phyloP scores from a whole-genome alignment of 2,329 filamentous ascomycete species.

The Penicillium sclerotiorum region DNA sequence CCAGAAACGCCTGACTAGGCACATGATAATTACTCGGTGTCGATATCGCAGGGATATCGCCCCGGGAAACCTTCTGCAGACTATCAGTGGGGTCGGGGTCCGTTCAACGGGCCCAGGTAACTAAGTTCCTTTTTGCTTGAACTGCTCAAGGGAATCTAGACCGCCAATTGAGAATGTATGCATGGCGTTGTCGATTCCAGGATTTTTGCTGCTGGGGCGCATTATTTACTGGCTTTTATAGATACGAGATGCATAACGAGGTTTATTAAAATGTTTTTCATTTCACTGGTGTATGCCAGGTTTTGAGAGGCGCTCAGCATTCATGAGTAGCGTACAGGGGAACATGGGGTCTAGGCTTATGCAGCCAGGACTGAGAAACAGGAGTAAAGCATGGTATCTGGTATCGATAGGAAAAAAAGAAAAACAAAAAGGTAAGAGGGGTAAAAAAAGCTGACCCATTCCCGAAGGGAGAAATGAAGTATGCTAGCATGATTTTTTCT shows the following conservation, averaged over 20 bases:
- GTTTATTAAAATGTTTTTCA: constrained; percentile 7
- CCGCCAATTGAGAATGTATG: constrained; percentile 23
- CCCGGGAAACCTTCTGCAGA: constrained; percentile 15
- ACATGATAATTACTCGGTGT: constrained; percentile 18
- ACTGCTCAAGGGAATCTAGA: constrained; percentile 13
- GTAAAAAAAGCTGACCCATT: constrained; percentile 10
- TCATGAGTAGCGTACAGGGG: constrained; percentile 24
- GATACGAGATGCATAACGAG: constrained; percentile 8
- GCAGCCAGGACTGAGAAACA: constrained; percentile 15
- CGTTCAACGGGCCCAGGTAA: neutral
- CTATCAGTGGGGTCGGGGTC: neutral
- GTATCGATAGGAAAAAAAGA: constrained; percentile 26
- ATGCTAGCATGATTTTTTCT: constrained; percentile 23
- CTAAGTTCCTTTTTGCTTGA: too few species aligned
- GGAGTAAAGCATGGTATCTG: constrained; percentile 31
- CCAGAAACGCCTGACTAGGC: constrained; percentile 11
- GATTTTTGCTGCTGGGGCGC: neutral
- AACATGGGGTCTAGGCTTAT: constrained; percentile 14
- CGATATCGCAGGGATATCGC: constrained; percentile 17
- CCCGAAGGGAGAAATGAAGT: constrained; percentile 7
- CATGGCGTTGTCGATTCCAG: constrained; percentile 18
- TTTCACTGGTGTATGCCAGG: constrained; percentile 2
- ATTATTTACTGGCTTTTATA: neutral
- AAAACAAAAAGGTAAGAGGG: constrained; percentile 1
- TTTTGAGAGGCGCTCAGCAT: constrained; percentile 9